Evolutionary conservation across 2,329 filamentous ascomycete species (phyloP), one percentile per base, ranked within the genome.

Genomic region (Monosporascus cannonballus): DNA sequence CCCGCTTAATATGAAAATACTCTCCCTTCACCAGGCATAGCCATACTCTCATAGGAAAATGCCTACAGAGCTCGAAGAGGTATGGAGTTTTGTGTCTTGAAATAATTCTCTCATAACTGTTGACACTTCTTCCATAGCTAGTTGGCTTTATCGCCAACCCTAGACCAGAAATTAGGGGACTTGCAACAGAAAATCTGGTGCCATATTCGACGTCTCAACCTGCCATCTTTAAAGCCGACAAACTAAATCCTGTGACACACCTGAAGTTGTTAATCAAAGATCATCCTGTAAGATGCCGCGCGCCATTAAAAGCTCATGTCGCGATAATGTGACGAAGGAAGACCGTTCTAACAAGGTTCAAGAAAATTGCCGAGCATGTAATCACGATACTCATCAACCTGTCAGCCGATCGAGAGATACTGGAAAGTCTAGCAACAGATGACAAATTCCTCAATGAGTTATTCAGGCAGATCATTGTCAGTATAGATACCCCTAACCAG

Each of bases 71-170:
- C 70, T 91, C 45, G 86, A 90, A 74, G 87, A 91, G 73, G 87
- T 89, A 74, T 42, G 67, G 44, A 15, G n/a, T 36, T 22, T 7
- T 27, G 24, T 24, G 54, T 20, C 17, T 56, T 51, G 42, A n/a
- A 38, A 48, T 18, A 47, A 22, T 39, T 34, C 34, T 55, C 50
- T 49, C 39, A 8, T 48, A 27, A n/a, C 44, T 52, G 49, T 55
- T 57, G 24, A 52, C 50, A 51, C 34, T 44, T n/a, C 45, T 25
- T 30, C 52, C 39, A 47, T 61, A 96, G 90, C 84, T 96, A 51
- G 90, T 96, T 56, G 90, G 91, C 69, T 96, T 97, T 72, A 88
- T 97, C 54, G 87, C 89, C 71, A 87, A 96, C 73, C 89, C 89
- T 55, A 96, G 95, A 68, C 90, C 90, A 42, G 89, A 96, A 68